Evolutionary conservation across 2,329 filamentous ascomycete genomes (phyloP), one percentile per base, ranked within the genome.

Genomic region (Epichloe festucae): DNA sequence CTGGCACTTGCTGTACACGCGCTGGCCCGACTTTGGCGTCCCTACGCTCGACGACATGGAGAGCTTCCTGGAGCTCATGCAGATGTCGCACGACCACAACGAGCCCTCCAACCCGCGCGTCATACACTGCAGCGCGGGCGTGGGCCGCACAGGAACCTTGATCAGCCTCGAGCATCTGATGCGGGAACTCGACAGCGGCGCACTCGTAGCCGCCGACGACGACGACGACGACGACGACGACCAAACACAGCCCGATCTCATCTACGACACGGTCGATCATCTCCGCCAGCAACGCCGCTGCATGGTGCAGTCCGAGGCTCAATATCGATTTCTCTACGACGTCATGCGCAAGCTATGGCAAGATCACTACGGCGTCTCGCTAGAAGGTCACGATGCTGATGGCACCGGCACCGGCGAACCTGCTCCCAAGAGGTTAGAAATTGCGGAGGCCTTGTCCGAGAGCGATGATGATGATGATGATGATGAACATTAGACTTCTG

Each of bases 151-250:
- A 7, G 93, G 93, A 36, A 97, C 93, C 0, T 98, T 97, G 64
- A 95, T 98, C 61, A 86, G 89, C 2, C 77, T 98, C n/a, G 93
- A 97, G 67, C 89, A 94, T 66, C 78, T 98, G 27, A 76, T 95
- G 56, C 78, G 83, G 38, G 89, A 96, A 67, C 75, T 97, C 10
- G 82, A 87, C 27, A 77, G 82, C 5, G 91, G 89, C 48, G 76
- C 82, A 21, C 69, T 95, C 50, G 59, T 61, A 15, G 6, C 36
- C 36, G 14, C 36, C 36, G 36, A 3, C 12, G 14, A 21, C 21
- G 21, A 19, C 36, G 36, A 3, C 14, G 14, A 23, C 21, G 21
- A 21, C 36, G 36, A 5, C 14, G 14, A 5, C 14, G 14, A n/a
- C 5, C 56, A 57, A 0, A 89, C 96, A 60, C 78, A 85, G 40